Conservation (phyloP, 1,284 basidiomycete species). For the Cystobasidium slooffiae region DNA sequence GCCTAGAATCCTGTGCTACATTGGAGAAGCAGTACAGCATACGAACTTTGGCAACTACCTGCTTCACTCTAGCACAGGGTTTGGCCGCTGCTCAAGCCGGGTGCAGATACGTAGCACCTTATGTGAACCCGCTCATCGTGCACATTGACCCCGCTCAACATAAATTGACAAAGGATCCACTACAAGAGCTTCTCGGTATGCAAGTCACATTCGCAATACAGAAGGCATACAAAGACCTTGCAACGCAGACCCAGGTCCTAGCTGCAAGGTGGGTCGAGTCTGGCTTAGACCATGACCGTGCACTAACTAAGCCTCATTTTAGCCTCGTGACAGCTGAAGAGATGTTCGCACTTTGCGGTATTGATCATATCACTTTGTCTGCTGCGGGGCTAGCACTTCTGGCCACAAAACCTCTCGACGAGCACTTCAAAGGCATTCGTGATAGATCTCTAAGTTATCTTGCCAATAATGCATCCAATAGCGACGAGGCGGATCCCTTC, state of each 20-base stretch:
- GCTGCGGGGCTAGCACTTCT: slow-evolving; percentile 47
- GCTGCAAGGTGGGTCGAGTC: slow-evolving; percentile 50
- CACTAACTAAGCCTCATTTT: background rate
- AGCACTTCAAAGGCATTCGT: slow-evolving; percentile 43
- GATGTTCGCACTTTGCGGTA: slow-evolving; percentile 47
- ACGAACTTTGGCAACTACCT: slow-evolving; percentile 54
- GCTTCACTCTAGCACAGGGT: slow-evolving; percentile 54
- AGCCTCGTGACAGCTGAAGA: slow-evolving; percentile 52
- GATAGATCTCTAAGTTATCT: slow-evolving; percentile 47
- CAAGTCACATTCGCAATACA: slow-evolving; percentile 50
- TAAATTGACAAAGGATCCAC: slow-evolving; percentile 45
- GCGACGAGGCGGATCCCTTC: slow-evolving; percentile 29
- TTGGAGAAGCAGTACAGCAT: slow-evolving; percentile 51
- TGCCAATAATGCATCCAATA: slow-evolving; percentile 25
- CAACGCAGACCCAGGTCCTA: slow-evolving; percentile 48
- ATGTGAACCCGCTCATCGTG: slow-evolving; percentile 55
- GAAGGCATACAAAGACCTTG: slow-evolving; percentile 45
- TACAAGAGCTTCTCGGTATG: slow-evolving; percentile 50
- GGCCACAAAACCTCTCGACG: slow-evolving; percentile 43
- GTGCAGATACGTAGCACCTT: slow-evolving; percentile 54
- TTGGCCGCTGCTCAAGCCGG: slow-evolving; percentile 53
- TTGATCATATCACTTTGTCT: slow-evolving; percentile 51
- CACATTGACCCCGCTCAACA: slow-evolving; percentile 52
- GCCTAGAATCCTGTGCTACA: slow-evolving; percentile 52
- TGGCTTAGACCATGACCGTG: background rate